These are phyloP conservation scores for Taxawa tesnikishii DNA, from an alignment of 2,329 filamentous ascomycete species.

Conservation along the genomic window DNA sequence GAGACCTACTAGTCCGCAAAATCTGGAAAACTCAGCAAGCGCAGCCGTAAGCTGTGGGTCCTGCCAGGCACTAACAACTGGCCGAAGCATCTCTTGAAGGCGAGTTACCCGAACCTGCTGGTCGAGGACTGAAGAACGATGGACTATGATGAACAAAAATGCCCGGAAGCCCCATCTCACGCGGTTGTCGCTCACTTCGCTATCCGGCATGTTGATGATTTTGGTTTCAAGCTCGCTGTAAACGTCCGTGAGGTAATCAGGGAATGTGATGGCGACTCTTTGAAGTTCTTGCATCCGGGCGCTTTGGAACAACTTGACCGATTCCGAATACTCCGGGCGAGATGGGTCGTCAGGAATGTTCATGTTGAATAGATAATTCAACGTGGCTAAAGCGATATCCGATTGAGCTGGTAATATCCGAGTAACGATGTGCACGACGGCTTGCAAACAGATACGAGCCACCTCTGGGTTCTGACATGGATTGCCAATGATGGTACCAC, in stretches of 20 bases:
- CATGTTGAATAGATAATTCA: conserved; percentile 82
- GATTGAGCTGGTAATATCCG: conserved; percentile 5
- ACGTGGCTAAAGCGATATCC: conserved; percentile 39
- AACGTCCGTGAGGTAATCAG: conserved; percentile 72
- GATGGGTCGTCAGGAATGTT: conserved; percentile 62
- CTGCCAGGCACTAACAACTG: conserved; percentile 71
- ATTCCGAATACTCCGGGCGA: conserved; percentile 66
- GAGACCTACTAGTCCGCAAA: conserved; percentile 68
- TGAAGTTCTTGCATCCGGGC: conserved; percentile 82
- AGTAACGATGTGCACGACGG: conserved; percentile 4
- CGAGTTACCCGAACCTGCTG: conserved; percentile 57
- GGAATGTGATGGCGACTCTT: conserved; percentile 77
- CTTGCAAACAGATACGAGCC: conserved; percentile 4
- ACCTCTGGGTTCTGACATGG: conserved; percentile 54
- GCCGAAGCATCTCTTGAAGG: conserved; percentile 66
- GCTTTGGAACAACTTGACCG: conserved; percentile 76
- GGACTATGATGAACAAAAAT: conserved; percentile 86
- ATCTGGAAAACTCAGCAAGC: conserved; percentile 63
- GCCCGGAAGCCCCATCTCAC: conserved; percentile 76
- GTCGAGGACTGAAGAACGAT: conserved; percentile 69
- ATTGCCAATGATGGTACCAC: conserved; percentile 1
- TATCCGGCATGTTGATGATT: conserved; percentile 66
- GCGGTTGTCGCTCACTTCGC: conserved; percentile 66
- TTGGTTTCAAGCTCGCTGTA: conserved; percentile 79
- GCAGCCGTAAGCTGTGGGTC: conserved; percentile 54